Evolutionary conservation across 2,329 filamentous ascomycete genomes (phyloP), one percentile per base, ranked within the genome.

Genomic region (Neonectria neomacrospora): DNA sequence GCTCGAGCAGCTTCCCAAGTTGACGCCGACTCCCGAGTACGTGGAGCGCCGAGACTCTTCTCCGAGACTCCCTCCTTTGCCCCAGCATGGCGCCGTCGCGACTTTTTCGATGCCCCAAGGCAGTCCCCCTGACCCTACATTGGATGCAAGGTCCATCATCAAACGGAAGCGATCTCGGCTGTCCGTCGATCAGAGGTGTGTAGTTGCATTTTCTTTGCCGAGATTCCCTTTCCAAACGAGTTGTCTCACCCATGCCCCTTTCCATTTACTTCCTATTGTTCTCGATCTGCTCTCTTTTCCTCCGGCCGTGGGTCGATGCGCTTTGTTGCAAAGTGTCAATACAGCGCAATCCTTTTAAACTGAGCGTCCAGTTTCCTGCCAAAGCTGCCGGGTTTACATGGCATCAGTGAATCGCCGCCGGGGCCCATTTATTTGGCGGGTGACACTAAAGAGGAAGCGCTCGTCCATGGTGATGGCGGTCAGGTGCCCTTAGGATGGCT

Each of bases 1-100:
- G 60, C 65, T 77, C 42, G 75, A 74, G 12, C 69, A 73, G 41
- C 61, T 70, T 48, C 68, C 72, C 34, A 72, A 70, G 32, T 39
- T 70, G 47, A 67, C 67, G 12, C 28, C 58, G 50, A 63, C 59
- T 32, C 63, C 66, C 30, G 57, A 44, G 57, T 67, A 41, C 53
- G 45, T 28, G 64, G 59, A 47, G 28, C 57, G 39, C 50, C 58
- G n/a, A 55, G 37, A 12, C 34, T 61, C 42, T 41, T 55, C 60
- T 37, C 62, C 56, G 20, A 64, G 54, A 26, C 55, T 64, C 8
- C 67, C 63, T 20, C 51, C 42, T 32, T 60, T 63, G 18, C 61
- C 66, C 16, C 55, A 62, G 32, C 58, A 64, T 41, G 32, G 34
- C 10, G 9, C 58, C 22, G 54, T 51, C 23, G 18, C 45, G 22